A percentile compares a stretch with the other conserved stretches of the same genome.
Evolutionary conservation across 1,284 basidiomycete genomes (phyloP).

Genomic region (Ceratobasidium theobromae): DNA sequence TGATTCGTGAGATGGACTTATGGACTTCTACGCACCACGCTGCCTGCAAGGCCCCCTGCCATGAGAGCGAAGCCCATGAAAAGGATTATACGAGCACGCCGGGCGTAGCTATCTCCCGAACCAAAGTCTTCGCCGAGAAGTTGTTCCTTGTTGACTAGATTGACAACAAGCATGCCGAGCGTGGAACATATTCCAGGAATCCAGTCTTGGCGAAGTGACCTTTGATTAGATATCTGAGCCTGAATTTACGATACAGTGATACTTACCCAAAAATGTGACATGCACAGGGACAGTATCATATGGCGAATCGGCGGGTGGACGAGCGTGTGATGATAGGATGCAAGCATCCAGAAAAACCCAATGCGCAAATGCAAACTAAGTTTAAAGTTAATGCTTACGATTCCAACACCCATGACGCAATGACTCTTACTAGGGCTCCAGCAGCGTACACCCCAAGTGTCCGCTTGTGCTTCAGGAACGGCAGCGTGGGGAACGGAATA

Average conservation of each 20-base stretch:
- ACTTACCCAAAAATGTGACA: slow-evolving; percentile 56
- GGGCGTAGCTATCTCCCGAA: slow-evolving; percentile 72
- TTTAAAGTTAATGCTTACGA: not conserved
- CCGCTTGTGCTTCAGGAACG: slow-evolving; percentile 57
- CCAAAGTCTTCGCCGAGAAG: slow-evolving; percentile 80
- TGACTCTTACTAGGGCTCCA: slow-evolving; percentile 76
- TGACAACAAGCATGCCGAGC: slow-evolving; percentile 89
- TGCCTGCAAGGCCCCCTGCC: slow-evolving; percentile 94
- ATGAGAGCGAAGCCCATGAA: slow-evolving; percentile 97
- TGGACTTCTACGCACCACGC: slow-evolving; percentile 63
- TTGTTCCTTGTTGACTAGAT: slow-evolving; percentile 93
- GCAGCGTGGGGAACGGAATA: slow-evolving; percentile 48
- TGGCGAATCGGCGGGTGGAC: slow-evolving; percentile 66
- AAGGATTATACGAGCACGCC: slow-evolving; percentile 85
- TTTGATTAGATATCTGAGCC: not conserved
- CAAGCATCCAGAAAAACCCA: slow-evolving; percentile 97
- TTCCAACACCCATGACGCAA: slow-evolving; percentile 15
- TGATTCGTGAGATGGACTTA: not conserved
- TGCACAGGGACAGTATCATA: slow-evolving; percentile 78
- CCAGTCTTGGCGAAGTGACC: slow-evolving; percentile 73
- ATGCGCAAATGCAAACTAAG: slow-evolving; percentile 86
- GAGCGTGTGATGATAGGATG: slow-evolving; percentile 82
- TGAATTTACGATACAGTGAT: not conserved
- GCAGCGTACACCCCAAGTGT: slow-evolving; percentile 88
- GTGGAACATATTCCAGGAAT: slow-evolving; percentile 92